Evolutionary conservation across 352 stramenopile genomes (phyloP).

Genomic region (Phytopythium helicoides): DNA sequence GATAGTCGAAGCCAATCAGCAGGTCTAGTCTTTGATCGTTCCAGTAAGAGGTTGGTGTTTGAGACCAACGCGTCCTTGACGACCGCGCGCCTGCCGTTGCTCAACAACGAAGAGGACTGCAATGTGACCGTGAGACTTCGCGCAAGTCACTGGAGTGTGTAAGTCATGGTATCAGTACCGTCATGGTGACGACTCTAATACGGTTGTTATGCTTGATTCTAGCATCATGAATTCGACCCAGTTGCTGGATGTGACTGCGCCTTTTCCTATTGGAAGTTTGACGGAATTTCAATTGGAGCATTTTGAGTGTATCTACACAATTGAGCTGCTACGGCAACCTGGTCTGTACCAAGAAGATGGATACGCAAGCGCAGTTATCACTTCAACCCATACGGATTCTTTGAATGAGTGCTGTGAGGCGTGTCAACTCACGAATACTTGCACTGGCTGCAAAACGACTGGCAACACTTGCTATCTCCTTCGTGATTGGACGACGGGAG

Average conservation of each 20-base stretch:
- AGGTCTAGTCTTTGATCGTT: conserved; percentile 8
- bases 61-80: neutral
- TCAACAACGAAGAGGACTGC: conserved; percentile 11
- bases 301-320: conserved; percentile 19
- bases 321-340: conserved; percentile 3
- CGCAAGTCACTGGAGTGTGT: conserved; percentile 14
- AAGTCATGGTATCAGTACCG: conserved; percentile 2
- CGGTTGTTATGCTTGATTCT: neutral
- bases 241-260: neutral
- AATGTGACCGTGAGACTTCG: conserved; percentile 12
- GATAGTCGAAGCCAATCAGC: neutral
- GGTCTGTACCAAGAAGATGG: neutral
- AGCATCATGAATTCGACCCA: neutral
- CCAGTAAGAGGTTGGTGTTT: neutral
- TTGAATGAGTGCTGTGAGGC: conserved; percentile 14
- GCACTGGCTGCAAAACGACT: conserved; percentile 8
- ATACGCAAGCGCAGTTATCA: conserved; percentile 5
- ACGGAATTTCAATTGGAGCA: neutral
- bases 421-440: conserved; percentile 7
- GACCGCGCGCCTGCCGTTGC: conserved; percentile 3
- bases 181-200: neutral
- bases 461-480: conserved; percentile 11
- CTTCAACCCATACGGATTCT: too few relatives aligned
- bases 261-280: neutral
- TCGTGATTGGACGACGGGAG: conserved; percentile 11